These are phyloP conservation scores for Xylariaceae sp. DNA, from an alignment of 2,329 filamentous ascomycete genomes.

Conservation along the genomic window DNA sequence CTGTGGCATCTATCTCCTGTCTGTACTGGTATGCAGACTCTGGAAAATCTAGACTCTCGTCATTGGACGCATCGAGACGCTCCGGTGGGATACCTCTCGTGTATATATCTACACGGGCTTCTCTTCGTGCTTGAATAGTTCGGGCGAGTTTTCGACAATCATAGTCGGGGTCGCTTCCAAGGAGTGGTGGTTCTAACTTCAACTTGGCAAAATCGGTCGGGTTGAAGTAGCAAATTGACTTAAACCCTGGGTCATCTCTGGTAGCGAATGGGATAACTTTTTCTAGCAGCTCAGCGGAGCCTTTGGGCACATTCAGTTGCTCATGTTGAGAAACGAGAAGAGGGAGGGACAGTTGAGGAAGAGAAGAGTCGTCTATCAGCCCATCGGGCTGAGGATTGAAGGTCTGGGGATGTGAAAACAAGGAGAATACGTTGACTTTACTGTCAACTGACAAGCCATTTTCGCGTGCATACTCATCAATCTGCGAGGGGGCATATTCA, in stretches of 20 bases:
- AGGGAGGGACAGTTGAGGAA: constrained; percentile 26
- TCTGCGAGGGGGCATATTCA: constrained; percentile 28
- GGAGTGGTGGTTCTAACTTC: constrained; percentile 33
- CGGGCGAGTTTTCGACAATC: constrained; percentile 29
- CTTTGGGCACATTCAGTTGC: constrained; percentile 22
- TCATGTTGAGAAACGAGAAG: constrained; percentile 15
- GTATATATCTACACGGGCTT: constrained; percentile 13
- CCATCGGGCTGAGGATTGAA: constrained; percentile 6
- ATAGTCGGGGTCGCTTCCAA: constrained; percentile 33
- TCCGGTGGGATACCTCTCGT: constrained; percentile 29
- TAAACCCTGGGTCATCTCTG: background rate
- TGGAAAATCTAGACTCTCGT: constrained; percentile 33
- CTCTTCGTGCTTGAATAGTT: constrained; percentile 18
- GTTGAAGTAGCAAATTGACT: background rate
- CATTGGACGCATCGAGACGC: constrained; percentile 25
- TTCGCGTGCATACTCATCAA: constrained; percentile 32
- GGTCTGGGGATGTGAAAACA: constrained; percentile 10
- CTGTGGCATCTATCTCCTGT: constrained; percentile 7
- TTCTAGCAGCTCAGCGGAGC: constrained; percentile 19
- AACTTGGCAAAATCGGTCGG: constrained; percentile 11
- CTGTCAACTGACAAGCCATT: constrained; percentile 32
- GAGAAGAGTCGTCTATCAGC: constrained; percentile 16
- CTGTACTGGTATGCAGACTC: constrained; percentile 14
- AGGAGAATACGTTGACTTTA: constrained; percentile 20
- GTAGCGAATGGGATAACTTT: constrained; percentile 12